phyloP scores from a whole-genome alignment of 352 stramenopile species.

The Achlya hypogyna region DNA sequence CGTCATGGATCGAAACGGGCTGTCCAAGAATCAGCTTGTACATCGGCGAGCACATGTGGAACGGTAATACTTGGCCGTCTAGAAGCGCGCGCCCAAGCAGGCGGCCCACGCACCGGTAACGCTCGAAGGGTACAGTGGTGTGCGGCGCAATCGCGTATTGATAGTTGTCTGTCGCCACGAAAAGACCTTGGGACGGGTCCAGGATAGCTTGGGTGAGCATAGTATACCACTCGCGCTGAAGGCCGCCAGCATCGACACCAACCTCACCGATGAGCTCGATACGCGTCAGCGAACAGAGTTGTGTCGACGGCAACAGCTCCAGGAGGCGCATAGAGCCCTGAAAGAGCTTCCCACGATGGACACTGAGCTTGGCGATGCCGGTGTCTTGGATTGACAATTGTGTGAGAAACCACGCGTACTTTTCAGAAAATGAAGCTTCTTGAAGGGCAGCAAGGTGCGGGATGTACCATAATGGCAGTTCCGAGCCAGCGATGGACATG shows the following conservation, averaged over 20 bases:
- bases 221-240: constrained; percentile 76
- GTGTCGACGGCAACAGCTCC: constrained; percentile 53
- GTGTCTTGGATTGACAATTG: neutral
- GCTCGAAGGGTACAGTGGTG: neutral
- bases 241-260: constrained; percentile 64
- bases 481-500: neutral
- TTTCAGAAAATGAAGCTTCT: neutral
- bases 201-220: constrained; percentile 15
- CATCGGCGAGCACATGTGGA: constrained; percentile 50
- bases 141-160: constrained; percentile 4
- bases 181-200: constrained; percentile 2
- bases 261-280: constrained; percentile 83
- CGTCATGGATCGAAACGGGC: constrained; percentile 44
- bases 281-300: constrained; percentile 67
- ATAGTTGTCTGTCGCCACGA: constrained; percentile 13
- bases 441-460: neutral
- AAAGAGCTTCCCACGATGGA: constrained; percentile 67
- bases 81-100: constrained; percentile 58
- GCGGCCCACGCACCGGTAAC: constrained; percentile 32
- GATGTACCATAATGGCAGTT: neutral
- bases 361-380: constrained; percentile 41
- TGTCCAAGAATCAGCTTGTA: constrained; percentile 60
- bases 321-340: constrained; percentile 76
- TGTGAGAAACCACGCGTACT: constrained; percentile 11
- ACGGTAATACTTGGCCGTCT: constrained; percentile 60